Conservation (phyloP, 441 rosid species). For the Adansonia gregorii region DNA sequence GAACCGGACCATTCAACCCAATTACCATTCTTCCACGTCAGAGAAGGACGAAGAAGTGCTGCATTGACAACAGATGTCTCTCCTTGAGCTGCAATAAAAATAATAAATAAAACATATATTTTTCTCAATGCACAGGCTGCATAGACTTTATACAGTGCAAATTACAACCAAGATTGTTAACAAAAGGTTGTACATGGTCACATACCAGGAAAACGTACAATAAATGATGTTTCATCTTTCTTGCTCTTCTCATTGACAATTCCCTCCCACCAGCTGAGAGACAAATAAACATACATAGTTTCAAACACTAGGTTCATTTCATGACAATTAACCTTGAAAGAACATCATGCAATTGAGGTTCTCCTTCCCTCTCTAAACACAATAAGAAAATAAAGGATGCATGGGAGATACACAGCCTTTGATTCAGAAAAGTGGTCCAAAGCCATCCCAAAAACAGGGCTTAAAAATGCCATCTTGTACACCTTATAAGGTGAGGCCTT, state of each 20-base stretch:
- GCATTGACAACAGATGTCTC: constrained; percentile 60
- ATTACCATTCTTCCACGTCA: constrained; percentile 79
- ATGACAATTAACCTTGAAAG: neutral
- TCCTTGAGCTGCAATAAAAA: constrained; percentile 63
- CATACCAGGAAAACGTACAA: constrained; percentile 83
- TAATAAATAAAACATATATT: constrained; percentile 14
- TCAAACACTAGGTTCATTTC: constrained; percentile 8
- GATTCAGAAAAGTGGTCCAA: neutral
- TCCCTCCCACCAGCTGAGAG: constrained; percentile 93
- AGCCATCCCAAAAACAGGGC: constrained; percentile 4
- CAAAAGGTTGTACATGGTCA: neutral
- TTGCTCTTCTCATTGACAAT: constrained; percentile 76
- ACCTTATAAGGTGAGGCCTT: neutral
- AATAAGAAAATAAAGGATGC: neutral
- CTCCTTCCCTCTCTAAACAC: neutral
- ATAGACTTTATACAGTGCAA: constrained; percentile 2
- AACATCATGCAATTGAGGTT: neutral
- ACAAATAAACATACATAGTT: constrained; percentile 27
- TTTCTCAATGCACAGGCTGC: constrained; percentile 14
- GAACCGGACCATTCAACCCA: constrained; percentile 85
- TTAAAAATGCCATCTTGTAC: neutral
- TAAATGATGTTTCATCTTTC: constrained; percentile 68
- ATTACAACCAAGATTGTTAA: neutral
- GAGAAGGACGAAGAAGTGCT: constrained; percentile 91
- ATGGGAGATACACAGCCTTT: neutral